Base-by-base conservation (phyloP, 495 filamentous ascomycete genomes). In the Sphaerosporella brunnea region DNA sequence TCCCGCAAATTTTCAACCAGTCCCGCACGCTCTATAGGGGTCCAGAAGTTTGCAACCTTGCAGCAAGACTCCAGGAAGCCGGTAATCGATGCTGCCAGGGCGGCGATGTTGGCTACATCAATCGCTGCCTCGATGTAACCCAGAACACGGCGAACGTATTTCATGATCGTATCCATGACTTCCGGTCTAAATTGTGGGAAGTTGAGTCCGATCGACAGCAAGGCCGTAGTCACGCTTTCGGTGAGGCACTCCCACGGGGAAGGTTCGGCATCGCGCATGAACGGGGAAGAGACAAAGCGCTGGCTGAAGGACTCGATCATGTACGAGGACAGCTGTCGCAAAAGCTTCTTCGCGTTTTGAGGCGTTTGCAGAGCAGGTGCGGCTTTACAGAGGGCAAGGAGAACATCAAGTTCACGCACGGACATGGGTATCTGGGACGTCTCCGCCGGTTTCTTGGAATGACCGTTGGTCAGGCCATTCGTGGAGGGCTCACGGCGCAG, bases 161-260 rank as follows among this genome's bases (percentile, higher is more conserved):
- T 64, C 45, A 71, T 72, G 19, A 86, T 70, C 34, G 70, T 75
- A 30, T 73, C 65, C 0, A 73, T 66, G 2, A 81, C 73, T 1
- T 63, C 61, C 34, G 78, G 67, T 24, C 77, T 77, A 15, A 95
- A 65, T 2, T 68, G 67, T 26, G 70, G 66, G 60, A 84, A 79
- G 41, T 75, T 75, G 16, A 74, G 65, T 0, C 84, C 87, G 28
- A 96, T 61, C 1, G 75, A 74, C 28, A 96, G 70, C n/a, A 93
- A 63, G 4, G 85, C 87, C 0, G 69, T 72, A 0, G 83, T 78
- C 37, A 96, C 69, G 50, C 79, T 74, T 49, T 73, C 77, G n/a
- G 82, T 79, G 23, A 96, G 70, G 0, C 75, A 69, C 65, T 96
- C 90, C 74, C 83, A 90, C 11, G 90, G 92, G 2, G 88, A 93